These are phyloP conservation scores for Penicillium cinerascens DNA, from an alignment of 495 filamentous ascomycete species.

Conservation along the genomic window DNA sequence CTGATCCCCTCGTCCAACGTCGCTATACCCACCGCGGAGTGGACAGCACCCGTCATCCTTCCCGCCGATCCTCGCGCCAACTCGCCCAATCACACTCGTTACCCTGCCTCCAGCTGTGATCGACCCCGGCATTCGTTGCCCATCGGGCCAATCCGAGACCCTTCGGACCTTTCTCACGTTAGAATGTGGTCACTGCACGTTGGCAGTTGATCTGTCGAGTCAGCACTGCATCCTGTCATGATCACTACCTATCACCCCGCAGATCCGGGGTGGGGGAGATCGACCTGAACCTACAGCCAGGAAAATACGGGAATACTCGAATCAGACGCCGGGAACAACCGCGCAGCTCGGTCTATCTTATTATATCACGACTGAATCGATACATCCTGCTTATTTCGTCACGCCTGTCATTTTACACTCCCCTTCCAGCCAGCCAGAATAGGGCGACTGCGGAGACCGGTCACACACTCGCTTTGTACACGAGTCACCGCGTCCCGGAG, in stretches of 20 bases:
- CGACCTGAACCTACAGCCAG: background rate
- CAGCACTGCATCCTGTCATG: background rate
- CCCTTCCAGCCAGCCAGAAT: constrained; percentile 2
- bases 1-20: background rate
- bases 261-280: background rate
- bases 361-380: background rate
- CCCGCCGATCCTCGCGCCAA: constrained; percentile 17
- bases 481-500: background rate
- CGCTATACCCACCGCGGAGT: background rate
- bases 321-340: background rate
- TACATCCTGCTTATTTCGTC: background rate
- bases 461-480: background rate
- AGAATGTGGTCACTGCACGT: background rate
- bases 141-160: constrained; percentile 15
- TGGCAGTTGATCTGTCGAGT: constrained; percentile 4
- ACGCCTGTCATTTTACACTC: background rate
- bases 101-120: constrained; percentile 19
- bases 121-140: constrained; percentile 16
- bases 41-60: constrained; percentile 2
- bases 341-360: background rate
- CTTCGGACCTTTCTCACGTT: constrained; percentile 6
- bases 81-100: constrained; percentile 16
- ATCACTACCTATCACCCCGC: background rate
- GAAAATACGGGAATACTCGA: background rate
- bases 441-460: background rate